Conservation (phyloP, 306 rosid genomes). For the Acacia confusa region DNA sequence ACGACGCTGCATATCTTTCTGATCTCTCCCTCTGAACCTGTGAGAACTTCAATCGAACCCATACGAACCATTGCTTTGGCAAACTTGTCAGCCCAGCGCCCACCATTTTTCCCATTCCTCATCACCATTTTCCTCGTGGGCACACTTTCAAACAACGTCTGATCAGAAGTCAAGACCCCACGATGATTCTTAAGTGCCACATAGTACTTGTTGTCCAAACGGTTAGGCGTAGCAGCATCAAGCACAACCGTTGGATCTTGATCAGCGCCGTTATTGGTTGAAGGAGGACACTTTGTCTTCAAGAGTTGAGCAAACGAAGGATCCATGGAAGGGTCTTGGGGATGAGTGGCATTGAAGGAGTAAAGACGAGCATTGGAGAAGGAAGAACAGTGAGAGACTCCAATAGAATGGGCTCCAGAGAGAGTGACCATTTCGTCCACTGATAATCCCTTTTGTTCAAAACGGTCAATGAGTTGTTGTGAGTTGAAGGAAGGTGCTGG, state of each 20-base stretch:
- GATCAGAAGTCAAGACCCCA: conserved; percentile 44
- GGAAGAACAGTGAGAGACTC: background rate
- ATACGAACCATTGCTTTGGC: conserved; percentile 8
- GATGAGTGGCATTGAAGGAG: background rate
- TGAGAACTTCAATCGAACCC: background rate
- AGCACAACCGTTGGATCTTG: background rate
- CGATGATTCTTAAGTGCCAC: conserved; percentile 26
- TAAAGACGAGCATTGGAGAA: background rate
- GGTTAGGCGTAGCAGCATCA: background rate
- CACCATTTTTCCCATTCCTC: conserved; percentile 30
- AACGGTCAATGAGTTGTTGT: background rate
- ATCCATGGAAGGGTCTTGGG: conserved; percentile 1
- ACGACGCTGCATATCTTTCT: conserved; percentile 16
- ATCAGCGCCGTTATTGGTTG: background rate
- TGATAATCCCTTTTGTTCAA: background rate
- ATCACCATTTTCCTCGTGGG: conserved; percentile 33
- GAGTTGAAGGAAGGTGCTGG: background rate
- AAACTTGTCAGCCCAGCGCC: conserved; percentile 32
- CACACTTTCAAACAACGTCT: conserved; percentile 16
- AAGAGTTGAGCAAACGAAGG: background rate
- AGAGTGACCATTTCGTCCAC: conserved; percentile 1
- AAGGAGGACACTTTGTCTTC: background rate
- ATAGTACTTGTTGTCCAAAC: conserved; percentile 35
- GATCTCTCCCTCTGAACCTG: background rate
- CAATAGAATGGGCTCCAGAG: background rate